Percentiles rank a stretch among this genome's conserved stretches.
Conservation (phyloP, 768 basidiomycete genomes). For the Mrakia gelida region DNA sequence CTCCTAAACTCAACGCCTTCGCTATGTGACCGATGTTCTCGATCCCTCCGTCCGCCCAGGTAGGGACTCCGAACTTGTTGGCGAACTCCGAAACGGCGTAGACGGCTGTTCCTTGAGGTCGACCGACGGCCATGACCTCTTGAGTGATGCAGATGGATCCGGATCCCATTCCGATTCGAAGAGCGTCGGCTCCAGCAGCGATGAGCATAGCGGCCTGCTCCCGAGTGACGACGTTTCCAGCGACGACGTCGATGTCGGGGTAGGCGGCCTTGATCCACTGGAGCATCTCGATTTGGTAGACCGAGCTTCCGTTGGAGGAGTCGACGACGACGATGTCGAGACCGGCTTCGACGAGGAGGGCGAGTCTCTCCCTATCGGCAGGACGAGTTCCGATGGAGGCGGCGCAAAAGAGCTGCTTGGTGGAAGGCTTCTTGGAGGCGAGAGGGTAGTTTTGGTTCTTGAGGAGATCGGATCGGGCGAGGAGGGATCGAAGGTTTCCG, state of each 20-base stretch:
- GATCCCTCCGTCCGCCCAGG: slow-evolving; percentile 94
- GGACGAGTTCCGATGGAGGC: slow-evolving; percentile 92
- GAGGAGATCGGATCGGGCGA: slow-evolving; percentile 92
- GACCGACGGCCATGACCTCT: slow-evolving; percentile 97
- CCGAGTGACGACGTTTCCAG: slow-evolving; percentile 95
- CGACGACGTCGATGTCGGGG: slow-evolving; percentile 85
- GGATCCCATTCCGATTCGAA: slow-evolving; percentile 95
- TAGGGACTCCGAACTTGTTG: slow-evolving; percentile 85
- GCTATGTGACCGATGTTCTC: slow-evolving; percentile 95
- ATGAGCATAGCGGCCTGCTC: slow-evolving; percentile 95
- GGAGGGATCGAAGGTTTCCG: slow-evolving; percentile 70
- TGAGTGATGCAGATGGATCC: slow-evolving; percentile 99
- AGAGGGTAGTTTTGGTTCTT: slow-evolving; percentile 97
- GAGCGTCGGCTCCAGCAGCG: slow-evolving; percentile 88
- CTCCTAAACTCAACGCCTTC: slow-evolving; percentile 90
- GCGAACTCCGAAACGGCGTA: slow-evolving; percentile 92
- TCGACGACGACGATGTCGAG: slow-evolving; percentile 92
- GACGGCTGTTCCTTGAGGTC: slow-evolving; percentile 98
- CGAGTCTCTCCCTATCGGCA: slow-evolving; percentile 76
- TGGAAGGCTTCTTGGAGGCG: slow-evolving; percentile 82
- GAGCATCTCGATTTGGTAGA: slow-evolving; percentile 92
- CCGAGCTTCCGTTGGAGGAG: slow-evolving; percentile 93
- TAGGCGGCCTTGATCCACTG: slow-evolving; percentile 82
- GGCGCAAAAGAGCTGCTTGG: slow-evolving; percentile 93
- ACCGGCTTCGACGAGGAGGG: slow-evolving; percentile 83